Evolutionary conservation across 2,329 filamentous ascomycete genomes (phyloP).

Genomic region (Talaromyces verruculosus): DNA sequence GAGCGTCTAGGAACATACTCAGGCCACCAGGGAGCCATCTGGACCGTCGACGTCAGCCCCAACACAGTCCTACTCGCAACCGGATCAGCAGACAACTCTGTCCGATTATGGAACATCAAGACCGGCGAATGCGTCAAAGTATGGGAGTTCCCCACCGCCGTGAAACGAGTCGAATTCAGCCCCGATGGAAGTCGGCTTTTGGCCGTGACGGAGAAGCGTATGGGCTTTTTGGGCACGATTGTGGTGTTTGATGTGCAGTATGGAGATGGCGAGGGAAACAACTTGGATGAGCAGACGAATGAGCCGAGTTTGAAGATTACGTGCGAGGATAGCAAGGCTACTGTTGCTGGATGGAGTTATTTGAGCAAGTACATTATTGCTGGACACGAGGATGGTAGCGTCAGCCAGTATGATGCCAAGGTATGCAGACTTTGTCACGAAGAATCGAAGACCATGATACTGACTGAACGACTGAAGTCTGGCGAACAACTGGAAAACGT

Average conservation of each 20-base stretch:
- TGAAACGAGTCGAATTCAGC: slow-evolving; percentile 97
- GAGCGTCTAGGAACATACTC: slow-evolving; percentile 96
- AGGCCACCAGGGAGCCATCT: slow-evolving; percentile 96
- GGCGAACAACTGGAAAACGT: slow-evolving; percentile 80
- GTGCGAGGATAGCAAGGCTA: slow-evolving; percentile 94
- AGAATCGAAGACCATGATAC: slow-evolving; percentile 3
- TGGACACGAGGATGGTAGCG: slow-evolving; percentile 91
- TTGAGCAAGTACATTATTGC: slow-evolving; percentile 94
- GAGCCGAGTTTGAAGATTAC: slow-evolving; percentile 85
- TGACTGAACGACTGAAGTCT: slow-evolving; percentile 49
- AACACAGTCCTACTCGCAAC: slow-evolving; percentile 88
- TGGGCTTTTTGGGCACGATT: slow-evolving; percentile 92
- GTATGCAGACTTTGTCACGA: slow-evolving; percentile 39
- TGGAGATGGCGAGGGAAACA: slow-evolving; percentile 57
- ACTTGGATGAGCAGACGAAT: slow-evolving; percentile 74
- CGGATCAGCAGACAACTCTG: slow-evolving; percentile 96
- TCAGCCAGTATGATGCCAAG: slow-evolving; percentile 91
- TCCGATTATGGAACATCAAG: slow-evolving; percentile 94
- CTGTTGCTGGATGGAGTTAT: slow-evolving; percentile 95
- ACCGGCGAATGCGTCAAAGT: slow-evolving; percentile 90
- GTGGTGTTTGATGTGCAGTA: slow-evolving; percentile 86
- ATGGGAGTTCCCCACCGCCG: slow-evolving; percentile 95
- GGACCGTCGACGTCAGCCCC: slow-evolving; percentile 96
- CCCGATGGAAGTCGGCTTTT: slow-evolving; percentile 88
- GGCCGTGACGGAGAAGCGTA: slow-evolving; percentile 97